These are phyloP conservation scores for Entonaema liquescens DNA, from an alignment of 495 filamentous ascomycete genomes.

Conservation along the genomic window DNA sequence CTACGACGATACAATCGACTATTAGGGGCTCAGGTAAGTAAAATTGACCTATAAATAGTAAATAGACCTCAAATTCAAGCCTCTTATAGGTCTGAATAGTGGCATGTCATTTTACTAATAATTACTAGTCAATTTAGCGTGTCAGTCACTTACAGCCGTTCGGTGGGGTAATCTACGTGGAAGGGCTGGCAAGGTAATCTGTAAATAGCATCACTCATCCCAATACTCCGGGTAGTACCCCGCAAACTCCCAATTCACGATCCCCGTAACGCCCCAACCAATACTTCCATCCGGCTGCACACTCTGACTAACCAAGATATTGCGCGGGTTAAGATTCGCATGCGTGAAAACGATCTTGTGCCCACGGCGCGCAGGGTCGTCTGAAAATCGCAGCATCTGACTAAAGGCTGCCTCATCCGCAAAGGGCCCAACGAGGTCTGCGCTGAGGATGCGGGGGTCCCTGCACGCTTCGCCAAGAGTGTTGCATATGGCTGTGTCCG, in stretches of 20 bases:
- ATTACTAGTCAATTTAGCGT: too few species aligned
- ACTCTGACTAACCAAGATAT: background rate
- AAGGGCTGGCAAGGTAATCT: too few species aligned
- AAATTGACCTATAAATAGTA: too few species aligned
- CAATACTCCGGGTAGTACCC: background rate
- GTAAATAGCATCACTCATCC: too few species aligned
- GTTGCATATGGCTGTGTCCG: background rate
- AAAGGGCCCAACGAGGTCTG: background rate
- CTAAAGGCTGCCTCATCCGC: background rate
- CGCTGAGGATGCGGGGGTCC: background rate
- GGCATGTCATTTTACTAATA: too few species aligned
- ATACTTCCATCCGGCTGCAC: background rate
- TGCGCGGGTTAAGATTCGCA: background rate
- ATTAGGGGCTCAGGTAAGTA: too few species aligned
- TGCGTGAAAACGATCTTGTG: background rate
- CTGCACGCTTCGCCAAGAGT: background rate
- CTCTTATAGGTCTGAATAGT: too few species aligned
- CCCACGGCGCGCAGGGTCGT: background rate
- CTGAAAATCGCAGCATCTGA: background rate
- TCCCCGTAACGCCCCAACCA: background rate
- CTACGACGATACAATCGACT: too few species aligned
- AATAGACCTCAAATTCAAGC: too few species aligned
- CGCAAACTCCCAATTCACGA: background rate
- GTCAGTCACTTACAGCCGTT: too few species aligned
- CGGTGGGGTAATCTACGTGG: too few species aligned